Base-by-base conservation (phyloP, 257 asterid genomes). In the Plantago major region DNA sequence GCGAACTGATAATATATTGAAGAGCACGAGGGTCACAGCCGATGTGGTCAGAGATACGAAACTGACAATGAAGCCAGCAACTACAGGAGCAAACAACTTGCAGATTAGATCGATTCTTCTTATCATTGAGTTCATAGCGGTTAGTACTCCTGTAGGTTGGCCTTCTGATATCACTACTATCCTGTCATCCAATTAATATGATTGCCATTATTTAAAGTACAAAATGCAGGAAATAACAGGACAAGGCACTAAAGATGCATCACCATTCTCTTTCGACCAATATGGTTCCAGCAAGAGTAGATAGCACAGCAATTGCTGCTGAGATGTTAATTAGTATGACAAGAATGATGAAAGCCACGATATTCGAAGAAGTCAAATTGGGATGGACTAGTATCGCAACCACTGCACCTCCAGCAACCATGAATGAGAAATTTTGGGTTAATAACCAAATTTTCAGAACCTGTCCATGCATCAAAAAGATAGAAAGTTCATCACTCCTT, bases 251-350 rank as follows among this genome's bases (percentile, higher is more conserved):
- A 46, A n/a, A 56, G 12, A 63, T 11, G 28, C 37, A 38, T 69
- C 75, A 90, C 98, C 98, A 92, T 82, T 92, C 98, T 79, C 98
- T 73, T 82, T 92, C 97, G 3, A 92, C 63, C 83, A 92, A 76
- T 73, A 92, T 89, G 60, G 98, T 86, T 58, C 98, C 98, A 0
- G 95, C 90, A 63, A 92, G 89, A 67, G 98, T 72, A 11, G 98
- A 86, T 43, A 92, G 95, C 79, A 84, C 81, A 14, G 75, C 97
- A 59, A 74, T 73, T 60, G 95, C 97, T 72, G 97, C 98, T 6
- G 95, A 78, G 70, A 83, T 53, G 26, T 84, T 86, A 66, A 89
- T 80, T 19, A 86, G 43, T 9, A 82, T 10, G 40, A 86, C 63
- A 15, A 92, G 79, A 18, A 76, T 73, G 15, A 78, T 7, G 73